A percentile compares a stretch with the other conserved stretches of the same genome.
These are phyloP conservation scores for Pyrenophora seminiperda DNA, from an alignment of 2,329 filamentous ascomycete species.

Conservation along the genomic window DNA sequence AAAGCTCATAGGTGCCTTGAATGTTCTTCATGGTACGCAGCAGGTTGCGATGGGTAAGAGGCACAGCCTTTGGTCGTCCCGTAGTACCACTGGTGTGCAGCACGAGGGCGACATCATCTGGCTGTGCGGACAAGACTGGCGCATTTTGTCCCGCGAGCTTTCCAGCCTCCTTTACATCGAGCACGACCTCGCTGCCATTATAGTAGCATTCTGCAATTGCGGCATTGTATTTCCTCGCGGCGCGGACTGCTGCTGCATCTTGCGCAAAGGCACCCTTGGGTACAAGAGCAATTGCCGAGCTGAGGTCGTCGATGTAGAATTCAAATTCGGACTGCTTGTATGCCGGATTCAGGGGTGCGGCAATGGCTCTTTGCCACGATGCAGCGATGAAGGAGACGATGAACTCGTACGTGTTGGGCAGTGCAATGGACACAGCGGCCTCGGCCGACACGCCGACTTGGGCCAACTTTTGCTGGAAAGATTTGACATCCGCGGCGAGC, in stretches of 20 bases:
- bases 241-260: slow-evolving; percentile 73
- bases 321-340: slow-evolving; percentile 92
- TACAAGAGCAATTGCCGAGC: slow-evolving; percentile 77
- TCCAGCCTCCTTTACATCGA: slow-evolving; percentile 79
- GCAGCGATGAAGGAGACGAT: slow-evolving; percentile 85
- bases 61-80: slow-evolving; percentile 80
- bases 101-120: slow-evolving; percentile 81
- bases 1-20: slow-evolving; percentile 75
- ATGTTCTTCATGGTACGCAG: slow-evolving; percentile 85
- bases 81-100: slow-evolving; percentile 86
- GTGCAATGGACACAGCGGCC: slow-evolving; percentile 79
- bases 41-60: slow-evolving; percentile 80
- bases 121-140: slow-evolving; percentile 61
- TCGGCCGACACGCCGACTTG: slow-evolving; percentile 70
- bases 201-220: slow-evolving; percentile 89
- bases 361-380: slow-evolving; percentile 81
- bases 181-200: slow-evolving; percentile 70
- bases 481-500: slow-evolving; percentile 67
- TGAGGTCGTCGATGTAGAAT: slow-evolving; percentile 88
- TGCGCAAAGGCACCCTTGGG: slow-evolving; percentile 71
- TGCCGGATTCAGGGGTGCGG: slow-evolving; percentile 83
- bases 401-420: slow-evolving; percentile 86
- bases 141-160: slow-evolving; percentile 63
- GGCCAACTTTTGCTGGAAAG: slow-evolving; percentile 80
- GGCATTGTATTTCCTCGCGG: slow-evolving; percentile 77